A percentile compares a stretch with the other conserved stretches of the same genome.
phyloP scores from a whole-genome alignment of 345 rosid species.

The Schrenkiella parvula region DNA sequence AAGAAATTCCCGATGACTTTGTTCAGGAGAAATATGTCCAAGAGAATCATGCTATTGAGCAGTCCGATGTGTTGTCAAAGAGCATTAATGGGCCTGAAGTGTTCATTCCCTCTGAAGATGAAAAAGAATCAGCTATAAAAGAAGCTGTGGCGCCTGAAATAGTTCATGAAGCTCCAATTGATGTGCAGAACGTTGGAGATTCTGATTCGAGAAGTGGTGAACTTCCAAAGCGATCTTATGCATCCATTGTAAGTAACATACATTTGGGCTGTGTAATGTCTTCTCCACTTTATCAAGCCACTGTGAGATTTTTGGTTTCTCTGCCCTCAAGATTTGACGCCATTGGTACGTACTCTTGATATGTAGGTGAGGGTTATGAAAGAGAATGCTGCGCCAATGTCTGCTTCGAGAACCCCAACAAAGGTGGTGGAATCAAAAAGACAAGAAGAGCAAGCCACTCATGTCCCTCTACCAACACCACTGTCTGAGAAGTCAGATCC shows the following conservation, averaged over 20 bases:
- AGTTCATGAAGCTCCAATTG: conserved; percentile 55
- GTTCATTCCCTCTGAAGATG: conserved; percentile 43
- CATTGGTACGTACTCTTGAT: not conserved
- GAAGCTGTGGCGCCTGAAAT: conserved; percentile 44
- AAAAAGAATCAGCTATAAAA: conserved; percentile 37
- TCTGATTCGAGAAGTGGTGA: conserved; percentile 53
- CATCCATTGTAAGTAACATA: conserved; percentile 68
- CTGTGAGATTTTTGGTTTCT: not conserved
- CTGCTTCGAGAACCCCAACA: conserved; percentile 42
- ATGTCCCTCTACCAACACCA: conserved; percentile 41
- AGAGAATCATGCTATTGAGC: conserved; percentile 43
- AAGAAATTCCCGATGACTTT: conserved; percentile 14
- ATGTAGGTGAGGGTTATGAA: conserved; percentile 73
- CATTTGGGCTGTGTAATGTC: not conserved
- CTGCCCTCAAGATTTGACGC: not conserved
- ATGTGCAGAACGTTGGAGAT: conserved; percentile 42
- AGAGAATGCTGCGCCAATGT: conserved; percentile 50
- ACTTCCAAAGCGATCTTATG: conserved; percentile 85
- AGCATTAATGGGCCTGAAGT: conserved; percentile 33
- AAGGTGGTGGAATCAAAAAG: conserved; percentile 51
- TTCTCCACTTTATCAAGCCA: not conserved
- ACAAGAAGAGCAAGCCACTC: conserved; percentile 52
- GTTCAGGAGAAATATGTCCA: conserved; percentile 31
- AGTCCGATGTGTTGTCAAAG: conserved; percentile 34
- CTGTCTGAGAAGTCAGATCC: conserved; percentile 44